These are phyloP conservation scores for Balamuthia mandrillaris DNA, from an alignment of 208 protist genomes.

Conservation along the genomic window DNA sequence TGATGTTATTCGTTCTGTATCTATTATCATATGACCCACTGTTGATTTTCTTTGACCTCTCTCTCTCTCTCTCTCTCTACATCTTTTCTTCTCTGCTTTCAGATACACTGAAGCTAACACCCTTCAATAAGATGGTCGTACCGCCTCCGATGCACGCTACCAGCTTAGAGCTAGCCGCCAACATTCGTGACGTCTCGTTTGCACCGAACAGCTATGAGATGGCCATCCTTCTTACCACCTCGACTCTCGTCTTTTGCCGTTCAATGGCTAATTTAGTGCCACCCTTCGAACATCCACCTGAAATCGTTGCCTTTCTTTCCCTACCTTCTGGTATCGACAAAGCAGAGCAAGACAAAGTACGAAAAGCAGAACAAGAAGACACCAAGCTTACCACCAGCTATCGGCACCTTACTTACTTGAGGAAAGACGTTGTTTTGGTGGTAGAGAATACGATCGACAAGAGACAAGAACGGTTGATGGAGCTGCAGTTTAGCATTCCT, in stretches of 20 bases:
- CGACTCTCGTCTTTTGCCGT: constrained; percentile 19
- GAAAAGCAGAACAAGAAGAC: neutral
- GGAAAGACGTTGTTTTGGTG: neutral
- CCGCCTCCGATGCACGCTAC: constrained; percentile 64
- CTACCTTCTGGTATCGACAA: too few species aligned
- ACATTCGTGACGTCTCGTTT: neutral
- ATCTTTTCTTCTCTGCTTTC: neutral
- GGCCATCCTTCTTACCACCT: neutral
- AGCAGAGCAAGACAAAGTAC: too few species aligned
- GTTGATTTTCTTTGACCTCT: too few species aligned
- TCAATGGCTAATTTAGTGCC: neutral
- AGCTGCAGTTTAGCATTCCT: neutral
- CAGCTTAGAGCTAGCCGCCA: neutral
- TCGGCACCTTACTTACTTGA: neutral
- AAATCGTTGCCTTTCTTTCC: neutral
- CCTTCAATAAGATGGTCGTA: constrained; percentile 45
- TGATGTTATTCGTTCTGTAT: neutral
- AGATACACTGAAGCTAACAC: constrained; percentile 49
- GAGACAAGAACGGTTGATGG: neutral
- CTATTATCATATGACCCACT: neutral
- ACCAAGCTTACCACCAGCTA: neutral
- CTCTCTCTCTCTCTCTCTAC: neutral
- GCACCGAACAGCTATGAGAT: constrained; percentile 2
- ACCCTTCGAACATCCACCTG: neutral
- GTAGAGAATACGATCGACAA: constrained; percentile 11